Evolutionary conservation across 495 filamentous ascomycete genomes (phyloP).

Genomic region (Podospora appendiculata): DNA sequence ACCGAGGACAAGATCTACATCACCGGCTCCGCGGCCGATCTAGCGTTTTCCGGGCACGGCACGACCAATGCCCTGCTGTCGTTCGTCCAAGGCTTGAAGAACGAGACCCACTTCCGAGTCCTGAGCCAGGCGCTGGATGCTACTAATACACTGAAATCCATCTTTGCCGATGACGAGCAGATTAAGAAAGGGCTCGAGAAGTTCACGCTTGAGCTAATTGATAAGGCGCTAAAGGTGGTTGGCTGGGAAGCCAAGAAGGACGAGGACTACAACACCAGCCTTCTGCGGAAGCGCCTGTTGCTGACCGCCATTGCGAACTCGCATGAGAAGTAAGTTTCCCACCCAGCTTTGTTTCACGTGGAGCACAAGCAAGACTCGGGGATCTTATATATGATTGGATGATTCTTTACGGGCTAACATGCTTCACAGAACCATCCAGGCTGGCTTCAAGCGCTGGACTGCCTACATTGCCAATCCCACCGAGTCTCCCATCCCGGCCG

Average conservation of each 20-base stretch:
- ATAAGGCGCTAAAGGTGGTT: conserved; percentile 62
- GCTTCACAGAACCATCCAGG: conserved; percentile 49
- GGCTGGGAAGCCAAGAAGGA: conserved; percentile 73
- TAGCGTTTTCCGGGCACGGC: conserved; percentile 79
- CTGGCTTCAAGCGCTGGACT: conserved; percentile 68
- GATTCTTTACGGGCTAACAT: conserved; percentile 1
- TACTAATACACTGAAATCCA: conserved; percentile 44
- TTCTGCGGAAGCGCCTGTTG: conserved; percentile 76
- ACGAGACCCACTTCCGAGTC: conserved; percentile 81
- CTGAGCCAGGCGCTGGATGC: conserved; percentile 75
- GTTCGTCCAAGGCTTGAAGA: conserved; percentile 71
- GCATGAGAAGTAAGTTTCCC: conserved; percentile 55
- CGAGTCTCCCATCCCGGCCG: conserved; percentile 65
- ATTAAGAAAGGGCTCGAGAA: conserved; percentile 56
- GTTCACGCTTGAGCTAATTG: conserved; percentile 64
- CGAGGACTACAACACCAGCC: conserved; percentile 74
- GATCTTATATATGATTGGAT: too few species aligned
- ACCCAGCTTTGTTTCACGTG: background rate
- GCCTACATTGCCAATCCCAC: conserved; percentile 60
- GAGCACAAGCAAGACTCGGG: too few species aligned
- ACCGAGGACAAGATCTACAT: conserved; percentile 87
- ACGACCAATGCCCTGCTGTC: conserved; percentile 70
- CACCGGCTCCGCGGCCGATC: conserved; percentile 83
- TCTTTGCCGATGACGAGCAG: conserved; percentile 47
- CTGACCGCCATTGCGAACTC: conserved; percentile 62